Percentiles rank a stretch among this genome's conserved stretches.
phyloP scores from a whole-genome alignment of 148 eudicot species.

The Cornus florida region DNA sequence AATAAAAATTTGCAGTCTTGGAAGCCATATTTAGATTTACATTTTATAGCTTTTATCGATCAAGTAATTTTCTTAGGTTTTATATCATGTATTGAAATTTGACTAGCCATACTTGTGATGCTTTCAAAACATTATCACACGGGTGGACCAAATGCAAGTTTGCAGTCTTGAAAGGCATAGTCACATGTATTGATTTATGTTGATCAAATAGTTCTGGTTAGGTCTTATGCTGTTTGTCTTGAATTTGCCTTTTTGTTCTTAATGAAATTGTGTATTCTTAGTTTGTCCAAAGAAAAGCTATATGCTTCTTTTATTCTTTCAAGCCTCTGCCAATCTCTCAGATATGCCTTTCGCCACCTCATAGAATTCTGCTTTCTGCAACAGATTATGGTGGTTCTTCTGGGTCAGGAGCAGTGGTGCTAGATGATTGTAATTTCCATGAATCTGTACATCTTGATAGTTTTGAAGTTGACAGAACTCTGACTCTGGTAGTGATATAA shows the following conservation, averaged over 20 bases:
- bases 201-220: neutral
- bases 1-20: neutral
- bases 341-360: constrained; percentile 1
- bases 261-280: neutral
- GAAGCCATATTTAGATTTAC: neutral
- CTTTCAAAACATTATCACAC: too few relatives aligned
- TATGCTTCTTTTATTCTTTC: constrained; percentile 8
- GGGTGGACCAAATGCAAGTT: too few relatives aligned
- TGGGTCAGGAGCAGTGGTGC: constrained; percentile 81
- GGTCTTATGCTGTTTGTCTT: neutral
- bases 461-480: constrained; percentile 81
- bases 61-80: neutral
- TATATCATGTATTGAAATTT: too few relatives aligned
- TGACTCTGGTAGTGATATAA: constrained; percentile 66
- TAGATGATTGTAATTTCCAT: constrained; percentile 95
- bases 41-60: neutral
- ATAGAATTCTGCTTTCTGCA: constrained; percentile 7
- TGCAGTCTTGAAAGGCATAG: too few relatives aligned
- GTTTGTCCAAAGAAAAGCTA: neutral
- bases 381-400: constrained; percentile 69
- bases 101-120: too few relatives aligned
- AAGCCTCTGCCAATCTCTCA: neutral
- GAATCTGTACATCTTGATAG: constrained; percentile 95
- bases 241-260: neutral
- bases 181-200: too few relatives aligned